Evolutionary conservation across 2,329 filamentous ascomycete species (phyloP).

Genomic region (Colletotrichum simmondsii): DNA sequence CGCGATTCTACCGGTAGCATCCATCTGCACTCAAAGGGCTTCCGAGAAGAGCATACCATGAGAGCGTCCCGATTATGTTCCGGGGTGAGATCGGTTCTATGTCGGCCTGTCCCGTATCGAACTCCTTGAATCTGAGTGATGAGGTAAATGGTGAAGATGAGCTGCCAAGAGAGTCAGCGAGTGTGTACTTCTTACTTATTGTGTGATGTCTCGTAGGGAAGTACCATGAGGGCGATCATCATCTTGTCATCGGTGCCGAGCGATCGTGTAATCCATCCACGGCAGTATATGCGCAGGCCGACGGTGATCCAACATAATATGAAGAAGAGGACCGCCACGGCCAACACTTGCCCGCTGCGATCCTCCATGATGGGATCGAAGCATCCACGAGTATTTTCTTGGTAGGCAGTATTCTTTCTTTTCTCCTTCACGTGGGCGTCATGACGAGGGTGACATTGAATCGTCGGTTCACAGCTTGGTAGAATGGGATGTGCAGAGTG

Average conservation of each 20-base stretch:
- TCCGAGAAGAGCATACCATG: conserved; percentile 38
- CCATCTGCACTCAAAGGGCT: background rate
- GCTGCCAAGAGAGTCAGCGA: conserved; percentile 22
- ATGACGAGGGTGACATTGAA: conserved; percentile 13
- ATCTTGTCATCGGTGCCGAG: conserved; percentile 47
- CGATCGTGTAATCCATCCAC: conserved; percentile 44
- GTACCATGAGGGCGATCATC: conserved; percentile 45
- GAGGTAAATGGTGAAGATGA: conserved; percentile 40
- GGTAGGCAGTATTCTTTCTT: background rate
- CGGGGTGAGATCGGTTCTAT: conserved; percentile 34
- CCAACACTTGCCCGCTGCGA: conserved; percentile 40
- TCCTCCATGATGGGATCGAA: conserved; percentile 27
- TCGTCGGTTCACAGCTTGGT: background rate
- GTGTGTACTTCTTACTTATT: background rate
- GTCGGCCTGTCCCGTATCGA: conserved; percentile 41
- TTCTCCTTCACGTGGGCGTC: conserved; percentile 13
- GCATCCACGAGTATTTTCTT: conserved; percentile 11
- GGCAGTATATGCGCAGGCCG: conserved; percentile 44
- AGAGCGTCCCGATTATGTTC: conserved; percentile 41
- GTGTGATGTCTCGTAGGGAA: conserved; percentile 4
- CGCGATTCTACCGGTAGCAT: background rate
- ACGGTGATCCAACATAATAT: conserved; percentile 45
- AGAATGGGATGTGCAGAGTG: conserved; percentile 9
- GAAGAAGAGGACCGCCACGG: conserved; percentile 45
- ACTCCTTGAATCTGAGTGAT: conserved; percentile 40